Evolutionary conservation across 208 protist species (phyloP), one percentile per base, ranked within the genome.

Genomic region (Spongospora subterranea): DNA sequence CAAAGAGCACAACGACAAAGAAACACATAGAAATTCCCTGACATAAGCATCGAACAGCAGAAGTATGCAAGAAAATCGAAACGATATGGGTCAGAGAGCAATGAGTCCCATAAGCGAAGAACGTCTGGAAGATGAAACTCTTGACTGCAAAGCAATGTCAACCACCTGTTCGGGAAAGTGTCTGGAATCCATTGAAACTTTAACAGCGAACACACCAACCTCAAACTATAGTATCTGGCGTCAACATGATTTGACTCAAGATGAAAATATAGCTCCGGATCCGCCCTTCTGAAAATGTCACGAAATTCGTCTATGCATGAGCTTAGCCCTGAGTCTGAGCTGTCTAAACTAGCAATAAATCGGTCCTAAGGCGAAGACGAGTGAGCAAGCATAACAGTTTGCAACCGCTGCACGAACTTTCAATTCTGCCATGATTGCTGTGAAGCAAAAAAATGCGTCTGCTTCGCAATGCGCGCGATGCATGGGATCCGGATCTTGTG

Each of bases 401-500:
- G 71, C 35, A 82, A 6, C 6, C 40, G 6, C 13, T 60, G 50
- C 35, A 39, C 6, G n/a, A 39, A 82, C 71, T n/a, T 88, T 92
- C 65, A 92, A 13, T 65, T 94, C 95, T 32, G 93, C 90, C 95
- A 96, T 96, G 11, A 96, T 38, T 43, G 60, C 93, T 20, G 92
- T 95, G 90, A 96, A 96, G 90, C 95, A 96, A 77, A 94, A 96
- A 91, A 96, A 96, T 0, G 95, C 93, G 88, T 96, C 95, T 20
- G 95, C 91, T 92, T 96, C 95, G 17, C 92, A 89, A 41, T 91
- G 66, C 24, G 66, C 64, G 1, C 38, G 43, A 54, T 38, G 35
- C 90, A 20, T 50, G 20, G 0, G 35, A 29, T 46, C 43, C 45
- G 46, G 39, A 39, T 91, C 54, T 39, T 45, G 43, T 13, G 95